A percentile compares a stretch with the other conserved stretches of the same genome.
Evolutionary conservation across 148 eudicot genomes (phyloP).

Genomic region (Camellia sinensis): DNA sequence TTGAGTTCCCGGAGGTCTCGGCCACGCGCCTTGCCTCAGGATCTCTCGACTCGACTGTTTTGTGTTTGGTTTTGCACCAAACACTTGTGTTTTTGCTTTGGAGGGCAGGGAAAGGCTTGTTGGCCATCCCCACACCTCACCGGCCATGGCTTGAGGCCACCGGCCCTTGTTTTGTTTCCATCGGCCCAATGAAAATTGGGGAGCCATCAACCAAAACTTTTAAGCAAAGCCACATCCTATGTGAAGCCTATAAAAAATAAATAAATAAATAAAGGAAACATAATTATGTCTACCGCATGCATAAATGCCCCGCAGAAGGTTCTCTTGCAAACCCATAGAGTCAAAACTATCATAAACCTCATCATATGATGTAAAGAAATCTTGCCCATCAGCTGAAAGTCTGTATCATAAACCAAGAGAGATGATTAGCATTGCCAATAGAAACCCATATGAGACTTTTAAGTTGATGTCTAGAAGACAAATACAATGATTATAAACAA

Average conservation of each 20-base stretch:
- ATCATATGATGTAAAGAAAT: constrained; percentile 34
- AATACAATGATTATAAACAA: neutral
- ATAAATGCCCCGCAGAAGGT: constrained; percentile 38
- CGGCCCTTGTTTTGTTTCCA: too few relatives aligned
- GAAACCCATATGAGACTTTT: neutral
- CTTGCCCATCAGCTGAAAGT: constrained; percentile 29
- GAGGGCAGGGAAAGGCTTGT: too few relatives aligned
- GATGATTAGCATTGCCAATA: neutral
- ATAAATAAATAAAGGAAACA: neutral
- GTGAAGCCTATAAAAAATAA: neutral
- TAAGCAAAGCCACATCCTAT: neutral
- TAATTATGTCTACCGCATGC: constrained; percentile 28
- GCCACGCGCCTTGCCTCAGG: too few relatives aligned
- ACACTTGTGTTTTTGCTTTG: too few relatives aligned
- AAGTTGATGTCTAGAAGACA: neutral
- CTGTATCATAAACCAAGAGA: constrained; percentile 16
- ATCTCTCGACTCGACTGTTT: too few relatives aligned
- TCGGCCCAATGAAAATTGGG: neutral
- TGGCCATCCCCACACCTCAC: too few relatives aligned
- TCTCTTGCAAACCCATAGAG: constrained; percentile 33
- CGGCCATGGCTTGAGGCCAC: too few relatives aligned
- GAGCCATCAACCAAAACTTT: neutral
- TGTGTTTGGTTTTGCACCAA: too few relatives aligned
- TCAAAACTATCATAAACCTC: constrained; percentile 39
- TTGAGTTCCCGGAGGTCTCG: too few relatives aligned